A percentile compares a stretch with the other conserved stretches of the same genome.
Evolutionary conservation across 2,329 filamentous ascomycete genomes (phyloP).

Genomic region (Exophiala calicioides): DNA sequence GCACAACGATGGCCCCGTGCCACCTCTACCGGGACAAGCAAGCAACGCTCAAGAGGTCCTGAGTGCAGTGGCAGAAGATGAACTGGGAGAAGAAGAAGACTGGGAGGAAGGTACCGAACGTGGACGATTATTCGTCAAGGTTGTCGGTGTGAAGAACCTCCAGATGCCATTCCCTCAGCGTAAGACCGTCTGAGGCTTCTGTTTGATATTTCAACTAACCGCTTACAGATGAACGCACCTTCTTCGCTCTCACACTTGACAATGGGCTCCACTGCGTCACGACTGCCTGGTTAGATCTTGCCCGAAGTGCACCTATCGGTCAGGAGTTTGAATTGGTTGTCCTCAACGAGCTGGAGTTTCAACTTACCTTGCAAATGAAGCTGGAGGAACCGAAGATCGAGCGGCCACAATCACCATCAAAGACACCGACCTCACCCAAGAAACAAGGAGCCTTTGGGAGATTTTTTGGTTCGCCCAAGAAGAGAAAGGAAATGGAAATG

Average conservation of each 20-base stretch:
- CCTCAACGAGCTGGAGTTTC: slow-evolving; percentile 96
- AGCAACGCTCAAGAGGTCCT: slow-evolving; percentile 70
- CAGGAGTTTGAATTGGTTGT: slow-evolving; percentile 98
- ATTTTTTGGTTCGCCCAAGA: slow-evolving; percentile 91
- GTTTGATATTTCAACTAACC: slow-evolving; percentile 32
- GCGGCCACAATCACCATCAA: slow-evolving; percentile 37
- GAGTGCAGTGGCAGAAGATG: slow-evolving; percentile 69
- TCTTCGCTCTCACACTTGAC: slow-evolving; percentile 96
- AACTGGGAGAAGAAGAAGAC: slow-evolving; percentile 53
- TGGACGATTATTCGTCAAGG: slow-evolving; percentile 93
- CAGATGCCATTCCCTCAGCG: slow-evolving; percentile 88
- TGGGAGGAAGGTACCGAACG: slow-evolving; percentile 81
- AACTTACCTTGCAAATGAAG: slow-evolving; percentile 94
- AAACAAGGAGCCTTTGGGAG: slow-evolving; percentile 90
- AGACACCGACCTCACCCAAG: slow-evolving; percentile 55
- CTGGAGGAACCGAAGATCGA: slow-evolving; percentile 74
- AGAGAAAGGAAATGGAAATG: slow-evolving; percentile 90
- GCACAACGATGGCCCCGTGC: slow-evolving; percentile 64
- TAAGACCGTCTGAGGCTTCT: slow-evolving; percentile 59
- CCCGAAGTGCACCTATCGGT: slow-evolving; percentile 87
- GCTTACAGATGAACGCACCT: slow-evolving; percentile 74
- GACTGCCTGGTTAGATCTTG: slow-evolving; percentile 90
- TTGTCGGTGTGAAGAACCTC: slow-evolving; percentile 95
- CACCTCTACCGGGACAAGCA: slow-evolving; percentile 83
- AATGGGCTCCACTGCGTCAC: slow-evolving; percentile 98